Evolutionary conservation across 495 filamentous ascomycete species (phyloP), one percentile per base, ranked within the genome.

Genomic region (Penicillium maclennaniae): DNA sequence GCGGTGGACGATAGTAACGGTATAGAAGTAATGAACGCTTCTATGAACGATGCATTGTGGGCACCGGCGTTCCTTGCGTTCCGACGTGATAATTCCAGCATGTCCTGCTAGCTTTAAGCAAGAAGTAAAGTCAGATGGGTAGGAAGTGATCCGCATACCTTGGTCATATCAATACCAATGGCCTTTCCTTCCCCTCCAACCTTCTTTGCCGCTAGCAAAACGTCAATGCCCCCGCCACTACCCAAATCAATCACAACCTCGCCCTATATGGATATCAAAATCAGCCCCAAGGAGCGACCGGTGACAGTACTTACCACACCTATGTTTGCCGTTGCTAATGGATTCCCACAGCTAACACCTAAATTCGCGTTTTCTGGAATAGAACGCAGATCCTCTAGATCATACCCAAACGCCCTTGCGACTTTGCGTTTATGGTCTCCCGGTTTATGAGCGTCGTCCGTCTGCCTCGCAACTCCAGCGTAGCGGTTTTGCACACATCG

Each of bases 141-240:
- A 36, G 26, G 6, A 7, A 39, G 14, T 10, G 14, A 45, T 26
- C 38, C 12, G 39, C 49, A 40, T 56, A 80, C 82, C 56, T 83
- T 70, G 54, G 77, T 87, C 79, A 87, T 87, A 64, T 88, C 85
- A 15, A 88, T 66, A 9, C 85, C 85, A 47, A 85, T 82, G 2
- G 74, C 81, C 6, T 64, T 69, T 2, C 85, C 85, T 5, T 56
- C 63, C 0, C 55, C 38, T 0, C 84, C 84, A 16, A 87, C 76
- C 51, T 77, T 81, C 43, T 67, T 63, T 5, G 80, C 72, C 20
- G 83, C 83, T 1, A 81, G 76, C 59, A 87, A 83, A 44, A 82
- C 70, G 58, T 87, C 85, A 48, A 87, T 82, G 2, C 84, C 84
- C 7, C 73, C 83, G 5, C 85, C 83, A 56, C 72, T 75, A 23